Evolutionary conservation across 1,284 basidiomycete species (phyloP).

Genomic region (Hypsizygus ulmarius): DNA sequence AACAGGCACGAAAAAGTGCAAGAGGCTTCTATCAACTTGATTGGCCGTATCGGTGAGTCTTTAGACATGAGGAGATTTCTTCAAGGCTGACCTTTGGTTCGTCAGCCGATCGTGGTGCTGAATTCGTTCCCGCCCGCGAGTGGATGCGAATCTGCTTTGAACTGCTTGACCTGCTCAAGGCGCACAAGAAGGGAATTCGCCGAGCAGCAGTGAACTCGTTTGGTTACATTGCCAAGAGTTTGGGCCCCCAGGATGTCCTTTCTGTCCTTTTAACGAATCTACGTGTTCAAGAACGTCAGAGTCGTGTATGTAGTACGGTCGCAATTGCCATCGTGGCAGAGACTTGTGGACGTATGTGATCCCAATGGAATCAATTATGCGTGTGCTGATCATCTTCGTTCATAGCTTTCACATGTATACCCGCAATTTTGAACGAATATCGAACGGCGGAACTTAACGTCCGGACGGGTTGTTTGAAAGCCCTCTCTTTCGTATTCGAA

Average conservation of each 20-base stretch:
- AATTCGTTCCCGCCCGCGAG: slow-evolving; percentile 97
- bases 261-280: slow-evolving; percentile 96
- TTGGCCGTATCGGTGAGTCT: slow-evolving; percentile 87
- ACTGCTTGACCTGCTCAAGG: slow-evolving; percentile 94
- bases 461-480: slow-evolving; percentile 98
- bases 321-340: slow-evolving; percentile 98
- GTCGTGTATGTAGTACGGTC: slow-evolving; percentile 97
- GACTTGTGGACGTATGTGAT: slow-evolving; percentile 85
- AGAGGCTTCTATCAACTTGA: slow-evolving; percentile 98
- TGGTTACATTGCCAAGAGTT: slow-evolving; percentile 98
- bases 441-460: slow-evolving; percentile 98
- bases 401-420: slow-evolving; percentile 98
- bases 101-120: slow-evolving; percentile 94
- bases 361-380: slow-evolving; percentile 5
- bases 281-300: slow-evolving; percentile 98
- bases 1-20: slow-evolving; percentile 99
- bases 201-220: slow-evolving; percentile 99
- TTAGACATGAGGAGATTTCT: neutral
- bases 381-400: slow-evolving; percentile 21
- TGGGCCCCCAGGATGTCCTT: slow-evolving; percentile 98
- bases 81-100: neutral
- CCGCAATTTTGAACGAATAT: slow-evolving; percentile 98
- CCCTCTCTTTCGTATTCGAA: slow-evolving; percentile 97
- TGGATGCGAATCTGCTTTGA: slow-evolving; percentile 99
- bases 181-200: slow-evolving; percentile 98